Evolutionary conservation across 768 basidiomycete species (phyloP).

Genomic region (Tulasnella sp.): DNA sequence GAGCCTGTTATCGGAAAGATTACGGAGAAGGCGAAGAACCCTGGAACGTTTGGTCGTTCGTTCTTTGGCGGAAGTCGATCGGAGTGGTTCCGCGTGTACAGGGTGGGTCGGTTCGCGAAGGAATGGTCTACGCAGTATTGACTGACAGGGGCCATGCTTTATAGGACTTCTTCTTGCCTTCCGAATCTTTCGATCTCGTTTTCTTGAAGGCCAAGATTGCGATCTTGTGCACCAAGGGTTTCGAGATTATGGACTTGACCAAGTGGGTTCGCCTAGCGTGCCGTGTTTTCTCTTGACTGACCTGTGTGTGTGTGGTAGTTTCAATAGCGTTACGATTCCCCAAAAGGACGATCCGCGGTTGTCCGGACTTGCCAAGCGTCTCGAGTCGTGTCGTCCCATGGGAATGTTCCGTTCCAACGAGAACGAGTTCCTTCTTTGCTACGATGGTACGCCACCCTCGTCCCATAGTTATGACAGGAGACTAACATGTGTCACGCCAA

Average conservation of each 20-base stretch:
- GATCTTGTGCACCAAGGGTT: conserved; percentile 85
- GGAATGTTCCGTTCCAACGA: conserved; percentile 85
- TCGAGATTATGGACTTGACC: conserved; percentile 93
- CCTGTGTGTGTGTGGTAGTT: conserved; percentile 34
- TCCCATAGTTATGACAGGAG: neutral
- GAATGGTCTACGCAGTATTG: neutral
- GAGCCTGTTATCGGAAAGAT: conserved; percentile 91
- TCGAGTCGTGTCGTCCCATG: conserved; percentile 67
- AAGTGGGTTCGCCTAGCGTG: conserved; percentile 45
- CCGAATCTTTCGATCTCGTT: conserved; percentile 78
- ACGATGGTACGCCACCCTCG: conserved; percentile 47
- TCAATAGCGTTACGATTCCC: conserved; percentile 82
- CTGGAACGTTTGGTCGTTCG: conserved; percentile 56
- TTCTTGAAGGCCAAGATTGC: conserved; percentile 92
- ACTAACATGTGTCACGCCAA: conserved; percentile 23
- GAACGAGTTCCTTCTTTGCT: conserved; percentile 80
- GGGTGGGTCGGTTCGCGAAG: conserved; percentile 31
- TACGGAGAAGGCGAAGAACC: conserved; percentile 59
- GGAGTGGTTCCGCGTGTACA: conserved; percentile 91
- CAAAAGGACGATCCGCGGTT: conserved; percentile 57
- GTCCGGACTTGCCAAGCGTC: conserved; percentile 62
- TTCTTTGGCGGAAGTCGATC: conserved; percentile 69
- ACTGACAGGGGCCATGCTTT: neutral
- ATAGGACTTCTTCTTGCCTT: conserved; percentile 82
- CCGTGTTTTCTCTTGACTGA: conserved; percentile 5